Conservation (phyloP, 371 early-diverging fungal genomes). For the Circinella minor region DNA sequence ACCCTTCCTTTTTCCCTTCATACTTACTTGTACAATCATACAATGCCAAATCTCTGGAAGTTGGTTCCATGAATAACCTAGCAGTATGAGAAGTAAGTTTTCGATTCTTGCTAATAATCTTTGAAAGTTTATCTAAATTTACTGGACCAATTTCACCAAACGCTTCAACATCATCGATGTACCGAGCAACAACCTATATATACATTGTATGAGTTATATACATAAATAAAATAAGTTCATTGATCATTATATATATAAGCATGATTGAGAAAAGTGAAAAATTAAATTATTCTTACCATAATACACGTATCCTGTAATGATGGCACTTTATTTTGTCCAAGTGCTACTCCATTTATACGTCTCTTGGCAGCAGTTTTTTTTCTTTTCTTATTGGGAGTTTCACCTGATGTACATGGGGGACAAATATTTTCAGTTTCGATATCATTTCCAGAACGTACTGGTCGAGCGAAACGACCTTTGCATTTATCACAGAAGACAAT, state of each 20-base stretch:
- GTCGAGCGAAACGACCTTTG: conserved; percentile 57
- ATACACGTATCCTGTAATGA: conserved; percentile 73
- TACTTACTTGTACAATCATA: conserved; percentile 80
- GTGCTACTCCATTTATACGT: conserved; percentile 26
- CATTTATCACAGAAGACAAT: conserved; percentile 68
- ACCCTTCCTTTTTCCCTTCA: neutral
- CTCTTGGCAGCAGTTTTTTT: conserved; percentile 21
- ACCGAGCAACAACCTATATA: conserved; percentile 64
- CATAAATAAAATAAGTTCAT: neutral
- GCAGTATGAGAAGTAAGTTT: conserved; percentile 67
- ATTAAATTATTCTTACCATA: conserved; percentile 36
- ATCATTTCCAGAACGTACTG: conserved; percentile 26
- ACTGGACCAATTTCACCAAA: conserved; percentile 79
- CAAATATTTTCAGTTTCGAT: conserved; percentile 46
- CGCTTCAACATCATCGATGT: conserved; percentile 80
- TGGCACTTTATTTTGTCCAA: conserved; percentile 34
- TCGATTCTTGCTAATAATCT: conserved; percentile 81
- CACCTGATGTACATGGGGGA: conserved; percentile 49
- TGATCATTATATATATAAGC: neutral
- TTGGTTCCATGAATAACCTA: conserved; percentile 74
- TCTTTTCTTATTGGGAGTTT: conserved; percentile 23
- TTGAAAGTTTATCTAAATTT: conserved; percentile 75
- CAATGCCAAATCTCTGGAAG: conserved; percentile 51
- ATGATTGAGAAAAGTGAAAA: too few relatives aligned
- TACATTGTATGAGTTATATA: neutral